Percentiles rank a stretch among this genome's conserved stretches.
Evolutionary conservation across 176 grass and related monocot genomes (phyloP).

Genomic region (Puya raimondii): DNA sequence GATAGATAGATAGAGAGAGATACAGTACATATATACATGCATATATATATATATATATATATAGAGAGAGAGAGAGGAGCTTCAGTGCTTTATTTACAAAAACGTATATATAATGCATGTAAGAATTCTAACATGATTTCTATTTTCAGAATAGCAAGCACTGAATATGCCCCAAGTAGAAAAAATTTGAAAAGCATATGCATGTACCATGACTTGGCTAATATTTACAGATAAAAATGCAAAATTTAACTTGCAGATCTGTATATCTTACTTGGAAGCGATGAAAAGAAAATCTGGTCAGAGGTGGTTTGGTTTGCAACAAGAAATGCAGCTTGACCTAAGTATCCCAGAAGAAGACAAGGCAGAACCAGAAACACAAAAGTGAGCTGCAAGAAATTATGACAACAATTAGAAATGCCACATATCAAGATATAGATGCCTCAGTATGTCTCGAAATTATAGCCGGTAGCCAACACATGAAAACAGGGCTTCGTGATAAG

Average conservation of each 20-base stretch:
- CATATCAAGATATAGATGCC: conserved; percentile 18
- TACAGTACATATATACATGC: no score
- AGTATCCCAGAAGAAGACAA: conserved; percentile 84
- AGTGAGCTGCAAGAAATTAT: conserved; percentile 44
- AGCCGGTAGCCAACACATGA: conserved; percentile 2
- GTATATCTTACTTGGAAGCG: conserved; percentile 67
- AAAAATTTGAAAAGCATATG: not conserved
- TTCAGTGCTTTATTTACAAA: no score
- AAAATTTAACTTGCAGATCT: not conserved
- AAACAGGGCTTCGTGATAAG: conserved; percentile 7
- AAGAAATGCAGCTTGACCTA: conserved; percentile 93
- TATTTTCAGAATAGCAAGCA: not conserved
- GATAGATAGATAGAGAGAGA: no score
- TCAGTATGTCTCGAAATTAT: conserved; percentile 9
- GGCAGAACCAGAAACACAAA: conserved; percentile 88
- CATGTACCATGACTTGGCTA: not conserved
- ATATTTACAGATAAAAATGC: not conserved
- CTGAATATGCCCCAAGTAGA: not conserved
- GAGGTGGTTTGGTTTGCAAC: conserved; percentile 53
- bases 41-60: no score
- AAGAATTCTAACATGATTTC: no score
- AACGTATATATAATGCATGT: no score
- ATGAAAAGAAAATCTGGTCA: conserved; percentile 83
- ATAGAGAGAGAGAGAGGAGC: no score
- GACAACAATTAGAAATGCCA: conserved; percentile 16